Evolutionary conservation across 257 asterid genomes (phyloP), one percentile per base, ranked within the genome.

Genomic region (Nicotiana sylvestris): DNA sequence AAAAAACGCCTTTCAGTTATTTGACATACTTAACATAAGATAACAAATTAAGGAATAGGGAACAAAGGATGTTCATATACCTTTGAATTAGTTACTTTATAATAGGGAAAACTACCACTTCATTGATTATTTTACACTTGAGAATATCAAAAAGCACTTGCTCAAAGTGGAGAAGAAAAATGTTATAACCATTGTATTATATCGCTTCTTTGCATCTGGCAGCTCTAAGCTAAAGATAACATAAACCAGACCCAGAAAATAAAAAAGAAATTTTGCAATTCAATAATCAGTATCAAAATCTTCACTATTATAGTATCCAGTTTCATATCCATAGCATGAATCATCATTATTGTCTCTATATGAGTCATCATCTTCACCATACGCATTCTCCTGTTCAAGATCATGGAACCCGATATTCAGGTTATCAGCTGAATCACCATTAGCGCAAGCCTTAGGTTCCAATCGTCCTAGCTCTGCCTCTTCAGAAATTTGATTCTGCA

Each of bases 401-500:
- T 69, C 81, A 1, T 74, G 39, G 79, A 74, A 49, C 37, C 61
- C 79, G 25, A 11, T 49, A 0, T 70, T 64, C 18, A 49, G 49
- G 64, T 66, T 17, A 46, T 87, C 89, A 62, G 76, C 69, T 17
- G 87, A 81, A 68, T 77, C 35, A 66, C 66, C 80, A 53, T 76
- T 53, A 61, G 81, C 78, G 4, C 51, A 35, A 6, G 55, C 61
- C 81, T 46, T 58, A 16, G 84, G 82, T 35, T 80, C 86, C 51
- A 39, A n/a, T n/a, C 70, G 13, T 21, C 33, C 66, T 1, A 32
- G 30, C 84, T 57, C 72, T 58, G 66, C 80, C 58, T 74, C 81
- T 60, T 76, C 89, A 83, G 85, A 64, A 69, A 66, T 83, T 70
- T 66, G 68, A 4, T 65, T 81, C 91, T 87, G 86, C 85, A 81